Percentiles rank a stretch among this genome's conserved stretches.
These are phyloP conservation scores for Candida wancherniae DNA, from an alignment of 805 yeast species.

Conservation along the genomic window DNA sequence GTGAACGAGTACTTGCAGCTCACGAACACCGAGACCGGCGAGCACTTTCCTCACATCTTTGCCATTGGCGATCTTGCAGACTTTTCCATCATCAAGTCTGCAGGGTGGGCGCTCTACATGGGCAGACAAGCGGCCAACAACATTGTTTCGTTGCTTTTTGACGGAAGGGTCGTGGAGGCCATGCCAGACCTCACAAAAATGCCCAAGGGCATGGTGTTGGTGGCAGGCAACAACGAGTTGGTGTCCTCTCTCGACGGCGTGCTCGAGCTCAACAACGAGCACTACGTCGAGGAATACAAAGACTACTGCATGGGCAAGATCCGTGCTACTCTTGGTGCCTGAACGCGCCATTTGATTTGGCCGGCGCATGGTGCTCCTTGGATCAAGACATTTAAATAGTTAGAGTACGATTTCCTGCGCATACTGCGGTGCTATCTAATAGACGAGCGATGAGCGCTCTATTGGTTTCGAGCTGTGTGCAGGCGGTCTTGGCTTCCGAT, in stretches of 20 bases:
- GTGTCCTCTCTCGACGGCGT: constrained; percentile 33
- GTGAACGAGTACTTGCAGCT: constrained; percentile 38
- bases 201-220: constrained; percentile 39
- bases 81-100: constrained; percentile 37
- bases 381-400: too few relatives aligned
- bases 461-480: too few relatives aligned
- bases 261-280: constrained; percentile 29
- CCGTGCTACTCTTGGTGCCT: constrained; percentile 30
- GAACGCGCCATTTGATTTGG: too few relatives aligned
- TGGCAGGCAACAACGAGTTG: constrained; percentile 36
- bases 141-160: constrained; percentile 25
- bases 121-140: constrained; percentile 38
- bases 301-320: constrained; percentile 41
- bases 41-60: constrained; percentile 24
- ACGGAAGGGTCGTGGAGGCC: constrained; percentile 29
- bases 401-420: too few relatives aligned
- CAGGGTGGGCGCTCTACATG: constrained; percentile 44
- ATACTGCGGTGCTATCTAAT: too few relatives aligned
- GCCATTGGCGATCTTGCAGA: constrained; percentile 38
- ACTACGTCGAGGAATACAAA: constrained; percentile 34
- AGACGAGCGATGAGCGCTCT: too few relatives aligned
- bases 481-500: too few relatives aligned
- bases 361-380: too few relatives aligned
- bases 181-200: constrained; percentile 29
- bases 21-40: constrained; percentile 13